Conservation (phyloP, 306 rosid species). For the Potentilla sterilis region DNA sequence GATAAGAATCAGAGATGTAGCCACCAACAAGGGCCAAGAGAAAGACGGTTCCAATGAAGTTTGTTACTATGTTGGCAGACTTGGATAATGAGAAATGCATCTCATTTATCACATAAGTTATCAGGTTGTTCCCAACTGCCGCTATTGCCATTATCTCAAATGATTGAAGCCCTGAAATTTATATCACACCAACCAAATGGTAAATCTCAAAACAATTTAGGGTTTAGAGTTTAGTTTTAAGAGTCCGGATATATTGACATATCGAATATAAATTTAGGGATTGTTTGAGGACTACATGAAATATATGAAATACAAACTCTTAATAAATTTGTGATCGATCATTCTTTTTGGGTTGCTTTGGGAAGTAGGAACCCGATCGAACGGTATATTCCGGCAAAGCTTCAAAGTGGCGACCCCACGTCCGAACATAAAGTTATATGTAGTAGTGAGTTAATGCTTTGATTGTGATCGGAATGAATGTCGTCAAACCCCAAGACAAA, state of each 20-base stretch:
- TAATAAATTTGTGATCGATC: too few species aligned
- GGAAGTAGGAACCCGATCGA: neutral
- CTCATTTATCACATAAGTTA: constrained; percentile 81
- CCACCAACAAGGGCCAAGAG: constrained; percentile 93
- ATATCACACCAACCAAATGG: neutral
- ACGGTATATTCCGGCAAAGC: neutral
- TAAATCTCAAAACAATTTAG: too few species aligned
- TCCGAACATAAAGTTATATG: neutral
- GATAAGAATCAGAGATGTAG: constrained; percentile 84
- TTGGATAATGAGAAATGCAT: constrained; percentile 87
- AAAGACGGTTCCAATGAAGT: constrained; percentile 94
- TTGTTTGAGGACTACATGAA: neutral
- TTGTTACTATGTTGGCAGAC: constrained; percentile 85
- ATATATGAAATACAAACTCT: neutral
- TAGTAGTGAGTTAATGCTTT: neutral
- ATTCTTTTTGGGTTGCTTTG: neutral
- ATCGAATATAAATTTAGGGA: too few species aligned
- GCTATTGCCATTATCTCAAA: constrained; percentile 99
- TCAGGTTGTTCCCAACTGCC: constrained; percentile 98
- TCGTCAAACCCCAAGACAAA: neutral
- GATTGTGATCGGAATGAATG: neutral
- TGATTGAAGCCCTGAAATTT: constrained; percentile 66
- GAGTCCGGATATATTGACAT: too few species aligned
- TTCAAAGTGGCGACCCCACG: neutral
- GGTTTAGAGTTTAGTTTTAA: too few species aligned